A percentile compares a stretch with the other conserved stretches of the same genome.
phyloP scores from a whole-genome alignment of 768 basidiomycete species.

The Xanthoconium stramineum region DNA sequence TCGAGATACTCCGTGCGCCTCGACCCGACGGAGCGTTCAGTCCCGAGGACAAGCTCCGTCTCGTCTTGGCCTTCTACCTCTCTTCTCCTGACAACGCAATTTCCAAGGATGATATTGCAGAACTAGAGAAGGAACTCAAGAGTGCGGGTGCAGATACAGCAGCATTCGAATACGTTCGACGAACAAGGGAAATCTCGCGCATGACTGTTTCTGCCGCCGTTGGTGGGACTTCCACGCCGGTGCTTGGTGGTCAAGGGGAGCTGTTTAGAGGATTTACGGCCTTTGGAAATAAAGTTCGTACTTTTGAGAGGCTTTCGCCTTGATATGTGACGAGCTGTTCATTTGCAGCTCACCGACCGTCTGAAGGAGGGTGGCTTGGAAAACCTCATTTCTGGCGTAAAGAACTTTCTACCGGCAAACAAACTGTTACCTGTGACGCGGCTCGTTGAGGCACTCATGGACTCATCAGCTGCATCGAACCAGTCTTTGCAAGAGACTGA shows the following conservation, averaged over 20 bases:
- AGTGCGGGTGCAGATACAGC: slow-evolving; percentile 73
- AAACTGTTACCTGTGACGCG: slow-evolving; percentile 92
- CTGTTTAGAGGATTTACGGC: slow-evolving; percentile 93
- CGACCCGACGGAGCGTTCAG: slow-evolving; percentile 65
- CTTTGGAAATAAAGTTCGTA: slow-evolving; percentile 77
- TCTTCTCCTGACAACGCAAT: slow-evolving; percentile 78
- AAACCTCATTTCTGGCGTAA: slow-evolving; percentile 95
- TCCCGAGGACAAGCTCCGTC: slow-evolving; percentile 83
- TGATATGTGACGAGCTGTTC: background rate
- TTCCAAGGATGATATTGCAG: slow-evolving; percentile 82
- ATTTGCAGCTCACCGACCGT: slow-evolving; percentile 77
- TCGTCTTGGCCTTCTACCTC: slow-evolving; percentile 94
- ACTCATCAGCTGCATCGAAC: slow-evolving; percentile 89
- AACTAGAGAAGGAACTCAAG: slow-evolving; percentile 85
- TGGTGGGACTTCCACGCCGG: slow-evolving; percentile 63
- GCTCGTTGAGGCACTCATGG: slow-evolving; percentile 95
- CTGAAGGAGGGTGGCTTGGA: slow-evolving; percentile 96
- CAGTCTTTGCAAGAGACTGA: slow-evolving; percentile 96
- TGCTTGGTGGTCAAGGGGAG: slow-evolving; percentile 73
- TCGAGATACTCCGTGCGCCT: slow-evolving; percentile 80
- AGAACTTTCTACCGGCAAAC: slow-evolving; percentile 94
- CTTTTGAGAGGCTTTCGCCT: background rate
- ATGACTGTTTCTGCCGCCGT: slow-evolving; percentile 77
- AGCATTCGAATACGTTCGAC: slow-evolving; percentile 91
- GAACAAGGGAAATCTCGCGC: slow-evolving; percentile 84